Evolutionary conservation across 306 rosid species (phyloP).

Genomic region (Malus orientalis): DNA sequence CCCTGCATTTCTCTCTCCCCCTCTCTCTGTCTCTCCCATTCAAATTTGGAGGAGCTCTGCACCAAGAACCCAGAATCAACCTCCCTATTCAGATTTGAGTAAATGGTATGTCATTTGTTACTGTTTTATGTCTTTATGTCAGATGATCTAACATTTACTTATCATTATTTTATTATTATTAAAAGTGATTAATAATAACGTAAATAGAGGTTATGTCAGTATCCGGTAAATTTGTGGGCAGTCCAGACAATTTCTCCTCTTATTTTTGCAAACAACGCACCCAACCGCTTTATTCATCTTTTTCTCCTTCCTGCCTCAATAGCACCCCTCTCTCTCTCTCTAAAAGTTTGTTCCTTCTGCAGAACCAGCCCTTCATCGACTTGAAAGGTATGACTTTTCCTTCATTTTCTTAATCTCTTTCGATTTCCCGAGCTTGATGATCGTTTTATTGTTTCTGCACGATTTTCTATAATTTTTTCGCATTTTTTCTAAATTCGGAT

Average conservation of each 20-base stretch:
- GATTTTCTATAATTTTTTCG: neutral
- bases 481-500: too few relatives aligned
- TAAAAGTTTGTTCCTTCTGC: constrained; percentile 12
- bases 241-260: constrained; percentile 42
- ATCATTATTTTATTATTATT: neutral
- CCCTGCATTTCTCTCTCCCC: too few relatives aligned
- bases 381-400: constrained; percentile 23
- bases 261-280: constrained; percentile 23
- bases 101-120: too few relatives aligned
- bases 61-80: too few relatives aligned
- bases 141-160: too few relatives aligned
- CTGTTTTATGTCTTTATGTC: too few relatives aligned
- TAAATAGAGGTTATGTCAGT: constrained; percentile 32
- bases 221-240: constrained; percentile 33
- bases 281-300: constrained; percentile 45
- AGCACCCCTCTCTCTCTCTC: neutral
- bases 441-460: neutral
- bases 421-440: neutral
- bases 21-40: too few relatives aligned
- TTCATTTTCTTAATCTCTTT: neutral
- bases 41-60: too few relatives aligned
- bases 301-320: constrained; percentile 19
- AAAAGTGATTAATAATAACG: neutral
- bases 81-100: too few relatives aligned
- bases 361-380: constrained; percentile 17